Evolutionary conservation across 257 asterid species (phyloP).

Genomic region (Lycium barbarum): DNA sequence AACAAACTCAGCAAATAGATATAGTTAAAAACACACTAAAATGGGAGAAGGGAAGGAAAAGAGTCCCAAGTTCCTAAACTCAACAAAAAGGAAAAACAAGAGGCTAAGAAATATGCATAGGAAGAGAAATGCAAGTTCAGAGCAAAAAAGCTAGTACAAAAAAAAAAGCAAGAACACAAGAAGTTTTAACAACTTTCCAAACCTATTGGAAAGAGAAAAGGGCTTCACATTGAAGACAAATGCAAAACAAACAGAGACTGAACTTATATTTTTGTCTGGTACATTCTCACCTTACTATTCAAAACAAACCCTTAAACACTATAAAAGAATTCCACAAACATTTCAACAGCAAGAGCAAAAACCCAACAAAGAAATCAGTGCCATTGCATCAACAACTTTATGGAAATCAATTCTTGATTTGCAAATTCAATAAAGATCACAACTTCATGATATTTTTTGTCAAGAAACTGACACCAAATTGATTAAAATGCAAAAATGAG

Average conservation of each 20-base stretch:
- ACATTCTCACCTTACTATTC: constrained; percentile 44
- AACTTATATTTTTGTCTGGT: constrained; percentile 37
- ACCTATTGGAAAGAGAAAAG: constrained; percentile 35
- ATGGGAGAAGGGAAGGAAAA: background rate
- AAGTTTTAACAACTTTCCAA: constrained; percentile 42
- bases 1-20: background rate
- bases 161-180: constrained; percentile 29
- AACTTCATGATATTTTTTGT: constrained; percentile 12
- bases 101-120: constrained; percentile 7
- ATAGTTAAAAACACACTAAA: background rate
- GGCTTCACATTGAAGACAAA: constrained; percentile 45
- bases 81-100: background rate
- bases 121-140: constrained; percentile 26
- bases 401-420: background rate
- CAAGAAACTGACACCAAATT: constrained; percentile 22
- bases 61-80: background rate
- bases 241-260: constrained; percentile 40
- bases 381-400: constrained; percentile 29
- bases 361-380: background rate
- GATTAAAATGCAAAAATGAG: background rate
- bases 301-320: constrained; percentile 35
- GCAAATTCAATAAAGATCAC: background rate
- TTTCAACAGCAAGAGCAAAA: background rate
- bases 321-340: constrained; percentile 14
- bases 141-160: background rate